phyloP scores from a whole-genome alignment of 176 grass and related monocot species.

The Miscanthus lutarioriparius region DNA sequence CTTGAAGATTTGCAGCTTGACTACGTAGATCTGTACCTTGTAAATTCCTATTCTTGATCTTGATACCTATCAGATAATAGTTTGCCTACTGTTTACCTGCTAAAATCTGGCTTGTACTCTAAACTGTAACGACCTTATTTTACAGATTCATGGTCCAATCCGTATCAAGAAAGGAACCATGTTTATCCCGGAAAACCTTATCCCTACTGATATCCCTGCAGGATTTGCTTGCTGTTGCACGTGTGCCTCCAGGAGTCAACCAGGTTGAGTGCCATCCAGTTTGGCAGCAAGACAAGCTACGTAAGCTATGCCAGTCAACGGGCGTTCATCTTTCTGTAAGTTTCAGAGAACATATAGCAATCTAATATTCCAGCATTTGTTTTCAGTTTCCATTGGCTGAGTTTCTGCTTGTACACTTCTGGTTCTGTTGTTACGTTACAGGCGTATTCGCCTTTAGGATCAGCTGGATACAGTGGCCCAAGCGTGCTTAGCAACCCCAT shows the following conservation, averaged over 20 bases:
- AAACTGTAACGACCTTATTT: neutral
- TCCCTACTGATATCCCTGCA: conserved; percentile 43
- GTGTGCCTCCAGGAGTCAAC: conserved; percentile 51
- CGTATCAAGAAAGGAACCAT: conserved; percentile 42
- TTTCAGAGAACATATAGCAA: neutral
- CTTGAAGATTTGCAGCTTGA: conserved; percentile 45
- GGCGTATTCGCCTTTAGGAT: conserved; percentile 62
- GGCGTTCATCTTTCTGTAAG: conserved; percentile 67
- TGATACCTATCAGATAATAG: neutral
- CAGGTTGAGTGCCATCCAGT: conserved; percentile 61
- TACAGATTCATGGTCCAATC: conserved; percentile 49
- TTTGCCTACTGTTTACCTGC: neutral
- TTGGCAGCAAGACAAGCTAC: conserved; percentile 57
- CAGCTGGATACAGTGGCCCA: conserved; percentile 18
- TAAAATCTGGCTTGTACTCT: neutral
- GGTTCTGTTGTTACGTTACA: conserved; percentile 22
- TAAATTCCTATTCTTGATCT: conserved; percentile 25
- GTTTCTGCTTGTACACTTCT: neutral
- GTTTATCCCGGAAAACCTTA: conserved; percentile 35
- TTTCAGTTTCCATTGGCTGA: neutral
- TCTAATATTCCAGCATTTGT: neutral
- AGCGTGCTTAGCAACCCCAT: conserved; percentile 41
- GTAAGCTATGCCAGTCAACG: conserved; percentile 38
- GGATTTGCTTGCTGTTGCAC: conserved; percentile 47
- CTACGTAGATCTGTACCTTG: conserved; percentile 40